Evolutionary conservation across 1,284 basidiomycete species (phyloP).

Genomic region (Ganoderma resinaceum): DNA sequence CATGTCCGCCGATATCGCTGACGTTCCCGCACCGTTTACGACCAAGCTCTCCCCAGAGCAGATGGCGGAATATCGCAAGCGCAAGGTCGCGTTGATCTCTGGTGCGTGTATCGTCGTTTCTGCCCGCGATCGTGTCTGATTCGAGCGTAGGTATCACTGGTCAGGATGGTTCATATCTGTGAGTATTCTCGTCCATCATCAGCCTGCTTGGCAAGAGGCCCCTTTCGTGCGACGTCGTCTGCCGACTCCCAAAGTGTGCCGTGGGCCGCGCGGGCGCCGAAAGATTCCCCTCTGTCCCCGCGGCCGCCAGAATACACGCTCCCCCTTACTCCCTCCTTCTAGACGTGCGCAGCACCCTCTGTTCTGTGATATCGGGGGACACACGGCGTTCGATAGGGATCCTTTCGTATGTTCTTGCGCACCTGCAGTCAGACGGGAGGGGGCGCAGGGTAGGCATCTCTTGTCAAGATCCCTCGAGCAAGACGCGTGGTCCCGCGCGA

Average conservation of each 20-base stretch:
- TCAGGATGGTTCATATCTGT: conserved; percentile 92
- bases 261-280: not conserved
- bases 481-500: not conserved
- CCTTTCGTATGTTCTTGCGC: not conserved
- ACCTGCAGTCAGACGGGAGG: not conserved
- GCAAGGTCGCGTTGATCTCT: conserved; percentile 90
- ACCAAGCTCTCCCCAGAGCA: conserved; percentile 65
- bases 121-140: not conserved
- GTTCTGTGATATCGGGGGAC: not conserved
- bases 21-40: conserved; percentile 40
- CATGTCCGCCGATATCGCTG: conserved; percentile 35
- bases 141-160: conserved; percentile 80
- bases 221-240: not conserved
- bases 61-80: conserved; percentile 71
- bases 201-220: not conserved
- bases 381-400: not conserved
- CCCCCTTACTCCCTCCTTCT: not conserved
- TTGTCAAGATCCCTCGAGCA: not conserved
- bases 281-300: not conserved
- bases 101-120: conserved; percentile 60
- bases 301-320: not conserved
- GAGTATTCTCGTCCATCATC: conserved; percentile 38
- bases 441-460: not conserved
- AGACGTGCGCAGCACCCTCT: not conserved
- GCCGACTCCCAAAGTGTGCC: not conserved